Evolutionary conservation across 2,329 filamentous ascomycete species (phyloP).

Genomic region (Metarhizium brunneum): DNA sequence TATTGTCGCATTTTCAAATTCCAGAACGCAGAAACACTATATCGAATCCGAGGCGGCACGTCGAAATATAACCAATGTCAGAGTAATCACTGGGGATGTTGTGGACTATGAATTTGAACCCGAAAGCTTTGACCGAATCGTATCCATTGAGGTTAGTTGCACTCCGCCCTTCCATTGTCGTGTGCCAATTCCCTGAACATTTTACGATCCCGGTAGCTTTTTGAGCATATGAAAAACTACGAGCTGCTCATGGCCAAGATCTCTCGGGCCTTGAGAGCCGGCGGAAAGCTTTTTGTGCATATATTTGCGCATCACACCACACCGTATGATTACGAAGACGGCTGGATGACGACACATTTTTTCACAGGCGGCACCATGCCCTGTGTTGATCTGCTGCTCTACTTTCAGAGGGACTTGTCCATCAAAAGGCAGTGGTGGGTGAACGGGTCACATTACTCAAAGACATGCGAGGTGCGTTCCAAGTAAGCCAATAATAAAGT

Average conservation of each 20-base stretch:
- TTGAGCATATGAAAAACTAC: slow-evolving; percentile 74
- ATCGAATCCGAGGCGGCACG: slow-evolving; percentile 50
- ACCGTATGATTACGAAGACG: slow-evolving; percentile 61
- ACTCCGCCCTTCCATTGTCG: background rate
- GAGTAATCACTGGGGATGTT: slow-evolving; percentile 57
- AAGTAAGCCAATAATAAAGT: background rate
- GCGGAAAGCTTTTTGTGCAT: slow-evolving; percentile 61
- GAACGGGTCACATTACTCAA: slow-evolving; percentile 57
- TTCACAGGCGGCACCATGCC: slow-evolving; percentile 69
- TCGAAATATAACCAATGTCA: slow-evolving; percentile 50
- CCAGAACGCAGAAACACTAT: slow-evolving; percentile 56
- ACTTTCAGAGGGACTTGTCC: slow-evolving; percentile 54
- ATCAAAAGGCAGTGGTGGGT: slow-evolving; percentile 63
- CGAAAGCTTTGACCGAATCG: slow-evolving; percentile 51
- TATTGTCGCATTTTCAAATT: slow-evolving; percentile 62
- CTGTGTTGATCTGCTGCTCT: slow-evolving; percentile 55
- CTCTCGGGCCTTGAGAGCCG: slow-evolving; percentile 45
- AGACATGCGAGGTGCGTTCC: slow-evolving; percentile 52
- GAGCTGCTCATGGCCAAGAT: slow-evolving; percentile 57
- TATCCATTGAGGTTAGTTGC: slow-evolving; percentile 48
- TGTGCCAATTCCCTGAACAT: background rate
- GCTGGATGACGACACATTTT: slow-evolving; percentile 68
- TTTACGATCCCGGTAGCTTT: slow-evolving; percentile 36
- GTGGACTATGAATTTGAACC: slow-evolving; percentile 55
- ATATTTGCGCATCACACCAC: slow-evolving; percentile 56